phyloP scores from a whole-genome alignment of 108 stramenopile species.

The Skeletonema costatum region DNA sequence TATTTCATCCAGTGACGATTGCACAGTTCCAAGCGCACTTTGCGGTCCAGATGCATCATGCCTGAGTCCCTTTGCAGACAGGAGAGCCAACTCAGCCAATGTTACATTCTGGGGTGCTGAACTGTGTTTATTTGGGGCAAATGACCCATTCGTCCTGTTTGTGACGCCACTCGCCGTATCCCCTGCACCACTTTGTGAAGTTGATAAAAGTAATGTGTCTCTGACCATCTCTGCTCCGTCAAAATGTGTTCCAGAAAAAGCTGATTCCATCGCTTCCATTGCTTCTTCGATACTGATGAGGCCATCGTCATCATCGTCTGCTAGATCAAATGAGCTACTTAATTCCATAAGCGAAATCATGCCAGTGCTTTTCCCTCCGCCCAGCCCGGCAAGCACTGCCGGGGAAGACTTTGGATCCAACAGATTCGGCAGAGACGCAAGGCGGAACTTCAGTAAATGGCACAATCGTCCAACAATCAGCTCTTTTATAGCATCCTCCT shows the following conservation, averaged over 20 bases:
- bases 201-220: conserved; percentile 71
- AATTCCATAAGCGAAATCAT: conserved; percentile 85
- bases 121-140: conserved; percentile 14
- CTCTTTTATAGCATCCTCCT: conserved; percentile 69
- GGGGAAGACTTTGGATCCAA: conserved; percentile 82
- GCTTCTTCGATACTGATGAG: conserved; percentile 87
- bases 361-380: conserved; percentile 47
- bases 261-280: conserved; percentile 87
- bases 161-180: conserved; percentile 9
- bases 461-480: conserved; percentile 87
- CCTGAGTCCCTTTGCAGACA: conserved; percentile 81
- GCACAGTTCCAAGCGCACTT: conserved; percentile 88
- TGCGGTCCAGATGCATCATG: conserved; percentile 70
- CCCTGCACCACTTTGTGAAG: conserved; percentile 28
- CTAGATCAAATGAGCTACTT: conserved; percentile 82
- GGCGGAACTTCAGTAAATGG: conserved; percentile 81
- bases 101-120: conserved; percentile 75
- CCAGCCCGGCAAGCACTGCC: conserved; percentile 51
- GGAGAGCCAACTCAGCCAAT: conserved; percentile 74
- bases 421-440: conserved; percentile 74
- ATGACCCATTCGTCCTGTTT: conserved; percentile 10
- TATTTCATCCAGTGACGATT: conserved; percentile 76
- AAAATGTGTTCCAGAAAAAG: conserved; percentile 88
- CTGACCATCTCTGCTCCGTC: conserved; percentile 89
- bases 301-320: conserved; percentile 89